These are phyloP conservation scores for Erodium moschatum DNA, from an alignment of 441 rosid genomes.

Conservation along the genomic window DNA sequence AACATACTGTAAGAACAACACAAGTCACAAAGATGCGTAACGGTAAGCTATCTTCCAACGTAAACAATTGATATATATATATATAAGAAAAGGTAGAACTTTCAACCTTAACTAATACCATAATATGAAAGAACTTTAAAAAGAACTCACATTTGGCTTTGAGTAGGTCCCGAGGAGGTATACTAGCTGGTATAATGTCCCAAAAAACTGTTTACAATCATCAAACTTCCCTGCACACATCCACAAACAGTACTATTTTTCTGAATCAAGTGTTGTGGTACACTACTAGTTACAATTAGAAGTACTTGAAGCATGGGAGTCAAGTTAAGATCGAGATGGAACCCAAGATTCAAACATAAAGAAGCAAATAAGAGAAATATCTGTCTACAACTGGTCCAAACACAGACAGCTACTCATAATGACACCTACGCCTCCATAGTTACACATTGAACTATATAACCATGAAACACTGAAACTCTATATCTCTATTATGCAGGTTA, in stretches of 20 bases:
- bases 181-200: constrained; percentile 57
- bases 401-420: not conserved
- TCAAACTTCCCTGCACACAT: constrained; percentile 54
- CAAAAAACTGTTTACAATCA: constrained; percentile 57
- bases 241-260: constrained; percentile 6
- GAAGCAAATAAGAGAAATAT: not conserved
- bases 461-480: not conserved
- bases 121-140: not conserved
- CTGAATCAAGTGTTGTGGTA: constrained; percentile 16
- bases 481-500: not conserved
- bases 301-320: not conserved
- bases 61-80: not conserved
- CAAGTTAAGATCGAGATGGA: not conserved
- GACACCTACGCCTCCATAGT: not conserved
- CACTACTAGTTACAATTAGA: not conserved
- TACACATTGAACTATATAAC: not conserved
- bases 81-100: not conserved
- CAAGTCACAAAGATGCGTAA: not conserved
- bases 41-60: not conserved
- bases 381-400: not conserved
- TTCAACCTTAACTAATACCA: not conserved
- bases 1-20: not conserved
- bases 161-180: constrained; percentile 84
- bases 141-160: constrained; percentile 79
- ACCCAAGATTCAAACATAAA: not conserved